A percentile compares a stretch with the other conserved stretches of the same genome.
Evolutionary conservation across 2,329 filamentous ascomycete species (phyloP).

Genomic region (Teratosphaeriaceae sp.): DNA sequence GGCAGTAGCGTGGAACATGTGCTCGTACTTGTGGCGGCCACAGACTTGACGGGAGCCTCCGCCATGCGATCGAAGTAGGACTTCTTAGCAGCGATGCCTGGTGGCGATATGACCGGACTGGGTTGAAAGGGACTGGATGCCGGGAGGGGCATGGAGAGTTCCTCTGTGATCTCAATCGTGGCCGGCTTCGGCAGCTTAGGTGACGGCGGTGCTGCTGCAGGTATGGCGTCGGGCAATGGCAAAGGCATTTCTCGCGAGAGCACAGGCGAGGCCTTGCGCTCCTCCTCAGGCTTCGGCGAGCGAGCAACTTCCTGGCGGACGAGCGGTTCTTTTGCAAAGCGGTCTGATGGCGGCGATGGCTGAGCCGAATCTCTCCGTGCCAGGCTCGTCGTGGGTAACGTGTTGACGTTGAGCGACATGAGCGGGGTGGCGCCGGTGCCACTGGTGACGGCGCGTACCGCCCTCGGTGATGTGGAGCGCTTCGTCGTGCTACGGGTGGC

Average conservation of each 20-base stretch:
- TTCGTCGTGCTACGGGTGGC: constrained; percentile 7
- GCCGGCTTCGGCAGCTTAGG: background rate
- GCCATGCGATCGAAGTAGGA: constrained; percentile 6
- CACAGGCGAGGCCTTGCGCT: constrained; percentile 14
- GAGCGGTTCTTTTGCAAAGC: constrained; percentile 9
- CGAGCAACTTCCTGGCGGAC: constrained; percentile 10
- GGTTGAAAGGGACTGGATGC: constrained; percentile 17
- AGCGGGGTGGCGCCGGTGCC: constrained; percentile 22
- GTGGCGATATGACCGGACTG: constrained; percentile 5
- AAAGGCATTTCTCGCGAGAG: constrained; percentile 10
- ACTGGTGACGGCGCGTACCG: constrained; percentile 17
- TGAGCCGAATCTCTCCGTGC: constrained; percentile 10
- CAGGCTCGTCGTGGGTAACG: constrained; percentile 9
- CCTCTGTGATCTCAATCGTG: constrained; percentile 4
- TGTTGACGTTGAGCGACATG: constrained; percentile 24
- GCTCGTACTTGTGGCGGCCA: constrained; percentile 2
- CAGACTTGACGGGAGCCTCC: constrained; percentile 3
- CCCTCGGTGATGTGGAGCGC: constrained; percentile 9
- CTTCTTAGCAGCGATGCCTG: constrained; percentile 5
- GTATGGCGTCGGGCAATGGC: constrained; percentile 8
- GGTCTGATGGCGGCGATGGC: constrained; percentile 6
- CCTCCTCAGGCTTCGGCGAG: constrained; percentile 10
- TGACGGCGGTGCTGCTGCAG: background rate
- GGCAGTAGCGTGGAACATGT: no score
- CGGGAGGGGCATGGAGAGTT: constrained; percentile 9